These are phyloP conservation scores for Paraphoma sp. DNA, from an alignment of 2,329 filamentous ascomycete species.

Conservation along the genomic window DNA sequence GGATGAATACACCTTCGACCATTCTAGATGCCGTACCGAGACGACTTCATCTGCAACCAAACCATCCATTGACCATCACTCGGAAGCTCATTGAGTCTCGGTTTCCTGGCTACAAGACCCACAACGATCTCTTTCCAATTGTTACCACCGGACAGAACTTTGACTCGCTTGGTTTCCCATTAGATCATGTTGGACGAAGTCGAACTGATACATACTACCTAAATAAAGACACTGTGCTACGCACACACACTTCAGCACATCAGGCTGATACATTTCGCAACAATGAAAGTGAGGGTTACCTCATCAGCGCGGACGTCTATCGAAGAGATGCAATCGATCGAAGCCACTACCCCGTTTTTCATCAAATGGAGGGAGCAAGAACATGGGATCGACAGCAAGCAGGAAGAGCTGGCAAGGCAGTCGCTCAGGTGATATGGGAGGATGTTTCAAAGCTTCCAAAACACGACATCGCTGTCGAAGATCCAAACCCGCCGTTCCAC, in stretches of 20 bases:
- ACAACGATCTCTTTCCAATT: conserved; percentile 82
- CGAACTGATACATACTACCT: conserved; percentile 96
- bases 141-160: conserved; percentile 90
- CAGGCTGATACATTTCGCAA: conserved; percentile 81
- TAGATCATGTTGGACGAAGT: conserved; percentile 85
- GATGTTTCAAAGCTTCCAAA: conserved; percentile 75
- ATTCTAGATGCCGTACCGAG: conserved; percentile 78
- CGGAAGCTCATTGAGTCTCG: conserved; percentile 89
- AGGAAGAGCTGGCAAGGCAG: conserved; percentile 48
- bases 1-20: conserved; percentile 82
- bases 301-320: conserved; percentile 94
- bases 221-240: conserved; percentile 80
- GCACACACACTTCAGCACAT: conserved; percentile 95
- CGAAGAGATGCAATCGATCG: conserved; percentile 92
- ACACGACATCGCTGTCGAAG: conserved; percentile 79
- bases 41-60: conserved; percentile 84
- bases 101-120: conserved; percentile 78
- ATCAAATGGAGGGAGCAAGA: conserved; percentile 96
- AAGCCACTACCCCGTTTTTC: conserved; percentile 95
- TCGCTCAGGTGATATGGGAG: conserved; percentile 70
- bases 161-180: conserved; percentile 91
- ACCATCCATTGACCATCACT: conserved; percentile 91
- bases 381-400: conserved; percentile 79
- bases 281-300: conserved; percentile 78
- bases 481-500: conserved; percentile 81